phyloP scores from a whole-genome alignment of 228 moss, liverwort and hornwort genomes.

The Sphagnum magellanicum region DNA sequence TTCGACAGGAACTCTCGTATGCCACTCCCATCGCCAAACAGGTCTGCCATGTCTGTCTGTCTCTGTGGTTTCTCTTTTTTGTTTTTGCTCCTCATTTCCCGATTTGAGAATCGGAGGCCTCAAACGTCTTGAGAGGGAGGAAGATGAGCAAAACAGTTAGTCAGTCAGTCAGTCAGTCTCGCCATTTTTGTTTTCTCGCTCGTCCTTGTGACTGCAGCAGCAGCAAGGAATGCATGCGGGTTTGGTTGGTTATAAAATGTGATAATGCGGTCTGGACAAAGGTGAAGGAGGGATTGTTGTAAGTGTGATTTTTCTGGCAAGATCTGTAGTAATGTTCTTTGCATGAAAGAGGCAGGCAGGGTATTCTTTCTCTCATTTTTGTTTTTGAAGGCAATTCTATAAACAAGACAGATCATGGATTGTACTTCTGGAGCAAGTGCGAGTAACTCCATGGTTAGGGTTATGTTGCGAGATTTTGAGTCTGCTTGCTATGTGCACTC shows the following conservation, averaged over 20 bases:
- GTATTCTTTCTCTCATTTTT: no score
- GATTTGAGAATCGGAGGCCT: neutral
- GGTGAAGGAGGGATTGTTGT: no score
- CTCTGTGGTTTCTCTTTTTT: neutral
- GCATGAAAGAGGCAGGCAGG: no score
- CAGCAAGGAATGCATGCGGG: neutral
- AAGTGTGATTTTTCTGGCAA: no score
- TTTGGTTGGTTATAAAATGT: neutral
- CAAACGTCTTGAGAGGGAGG: neutral
- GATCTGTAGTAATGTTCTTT: no score
- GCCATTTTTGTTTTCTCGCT: neutral
- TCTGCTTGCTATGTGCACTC: no score
- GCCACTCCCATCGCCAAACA: slow-evolving; percentile 33
- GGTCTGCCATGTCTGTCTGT: slow-evolving; percentile 6
- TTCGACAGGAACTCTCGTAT: slow-evolving; percentile 62
- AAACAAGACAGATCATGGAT: no score
- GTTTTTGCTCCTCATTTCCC: neutral
- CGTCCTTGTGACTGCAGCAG: neutral
- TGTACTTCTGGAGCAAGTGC: no score
- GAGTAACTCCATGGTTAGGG: no score
- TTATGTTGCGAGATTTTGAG: no score
- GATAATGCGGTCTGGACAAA: neutral
- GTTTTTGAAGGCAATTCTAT: no score
- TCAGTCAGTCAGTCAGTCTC: neutral
- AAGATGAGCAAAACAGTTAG: no score